Conservation (phyloP, 805 yeast genomes). For the Ogataea kodamae region DNA sequence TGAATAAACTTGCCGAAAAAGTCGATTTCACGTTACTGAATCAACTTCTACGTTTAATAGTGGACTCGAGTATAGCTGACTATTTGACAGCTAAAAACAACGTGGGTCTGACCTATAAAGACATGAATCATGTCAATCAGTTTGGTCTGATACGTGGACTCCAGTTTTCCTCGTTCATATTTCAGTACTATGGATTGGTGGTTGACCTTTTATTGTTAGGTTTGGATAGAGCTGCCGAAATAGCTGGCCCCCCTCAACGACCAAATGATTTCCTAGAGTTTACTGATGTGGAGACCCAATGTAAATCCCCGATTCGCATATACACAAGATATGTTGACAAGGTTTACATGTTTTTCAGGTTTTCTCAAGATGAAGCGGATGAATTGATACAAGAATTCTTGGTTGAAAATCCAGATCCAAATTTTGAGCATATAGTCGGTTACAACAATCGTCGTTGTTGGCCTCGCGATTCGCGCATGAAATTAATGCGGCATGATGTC, state of each 20-base stretch:
- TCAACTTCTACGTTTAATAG: constrained; percentile 70
- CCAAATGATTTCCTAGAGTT: constrained; percentile 83
- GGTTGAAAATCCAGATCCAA: constrained; percentile 88
- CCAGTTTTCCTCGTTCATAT: constrained; percentile 84
- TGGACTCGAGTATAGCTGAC: constrained; percentile 91
- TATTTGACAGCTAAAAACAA: constrained; percentile 91
- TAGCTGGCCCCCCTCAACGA: constrained; percentile 71
- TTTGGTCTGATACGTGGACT: constrained; percentile 86
- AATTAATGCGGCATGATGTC: constrained; percentile 85
- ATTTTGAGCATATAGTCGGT: constrained; percentile 79
- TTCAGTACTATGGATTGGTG: constrained; percentile 85
- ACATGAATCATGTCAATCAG: constrained; percentile 90
- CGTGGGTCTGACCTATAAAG: constrained; percentile 77
- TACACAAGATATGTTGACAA: constrained; percentile 84
- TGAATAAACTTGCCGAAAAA: constrained; percentile 74
- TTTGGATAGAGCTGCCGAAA: constrained; percentile 75
- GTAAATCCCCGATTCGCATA: constrained; percentile 68
- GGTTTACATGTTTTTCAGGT: constrained; percentile 74
- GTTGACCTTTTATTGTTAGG: constrained; percentile 83
- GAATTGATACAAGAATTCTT: constrained; percentile 73
- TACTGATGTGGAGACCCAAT: constrained; percentile 53
- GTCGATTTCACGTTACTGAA: constrained; percentile 85
- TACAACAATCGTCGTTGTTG: constrained; percentile 89
- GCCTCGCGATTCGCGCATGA: constrained; percentile 93
- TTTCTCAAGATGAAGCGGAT: constrained; percentile 67